Evolutionary conservation across 148 eudicot genomes (phyloP).

Genomic region (Silene conica): DNA sequence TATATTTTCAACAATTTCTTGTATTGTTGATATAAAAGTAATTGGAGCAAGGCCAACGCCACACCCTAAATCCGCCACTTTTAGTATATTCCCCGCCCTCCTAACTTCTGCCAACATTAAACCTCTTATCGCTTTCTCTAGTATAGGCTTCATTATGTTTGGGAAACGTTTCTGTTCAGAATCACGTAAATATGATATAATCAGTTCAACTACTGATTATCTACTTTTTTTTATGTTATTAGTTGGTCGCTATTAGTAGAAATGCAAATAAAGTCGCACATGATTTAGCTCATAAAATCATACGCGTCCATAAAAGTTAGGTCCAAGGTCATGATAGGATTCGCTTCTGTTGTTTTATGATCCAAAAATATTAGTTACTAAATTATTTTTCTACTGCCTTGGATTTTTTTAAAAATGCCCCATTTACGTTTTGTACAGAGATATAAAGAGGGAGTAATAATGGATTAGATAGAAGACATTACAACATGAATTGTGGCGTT

Average conservation of each 20-base stretch:
- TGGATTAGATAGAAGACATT: background rate
- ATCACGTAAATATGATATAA: no score
- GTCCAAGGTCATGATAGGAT: no score
- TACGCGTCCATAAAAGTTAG: no score
- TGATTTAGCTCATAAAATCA: no score
- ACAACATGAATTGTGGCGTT: slow-evolving; percentile 3
- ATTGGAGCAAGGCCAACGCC: slow-evolving; percentile 23
- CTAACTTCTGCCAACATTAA: background rate
- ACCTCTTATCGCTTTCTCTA: slow-evolving; percentile 5
- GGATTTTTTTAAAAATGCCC: no score
- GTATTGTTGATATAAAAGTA: slow-evolving; percentile 3
- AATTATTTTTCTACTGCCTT: no score
- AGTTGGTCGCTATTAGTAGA: no score
- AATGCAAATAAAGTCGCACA: no score
- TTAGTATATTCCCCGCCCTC: background rate
- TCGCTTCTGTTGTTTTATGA: no score
- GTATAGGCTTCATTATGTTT: background rate
- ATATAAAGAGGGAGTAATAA: background rate
- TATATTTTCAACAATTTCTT: slow-evolving; percentile 7
- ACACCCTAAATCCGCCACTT: slow-evolving; percentile 28
- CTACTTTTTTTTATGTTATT: no score
- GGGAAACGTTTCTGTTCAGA: background rate
- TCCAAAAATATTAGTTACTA: no score
- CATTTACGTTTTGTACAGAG: no score
- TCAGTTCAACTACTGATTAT: background rate